These are phyloP conservation scores for Cordyceps sp. DNA, from an alignment of 2,329 filamentous ascomycete species.

Conservation along the genomic window DNA sequence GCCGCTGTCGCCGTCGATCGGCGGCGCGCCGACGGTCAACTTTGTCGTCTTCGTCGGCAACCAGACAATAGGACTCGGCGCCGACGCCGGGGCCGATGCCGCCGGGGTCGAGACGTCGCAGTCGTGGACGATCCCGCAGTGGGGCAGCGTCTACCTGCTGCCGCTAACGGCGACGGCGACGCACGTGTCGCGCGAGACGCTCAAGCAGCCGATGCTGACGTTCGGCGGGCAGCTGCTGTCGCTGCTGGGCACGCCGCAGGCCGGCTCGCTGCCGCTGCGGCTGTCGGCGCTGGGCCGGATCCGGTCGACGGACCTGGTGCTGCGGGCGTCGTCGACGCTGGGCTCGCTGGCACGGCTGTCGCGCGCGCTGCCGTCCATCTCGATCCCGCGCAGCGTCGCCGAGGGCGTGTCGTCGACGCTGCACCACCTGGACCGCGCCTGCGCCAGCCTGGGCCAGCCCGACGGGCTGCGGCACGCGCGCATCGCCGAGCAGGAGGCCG, in stretches of 20 bases:
- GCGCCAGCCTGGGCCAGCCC: slow-evolving; percentile 46
- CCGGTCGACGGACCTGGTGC: slow-evolving; percentile 66
- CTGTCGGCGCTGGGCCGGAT: slow-evolving; percentile 76
- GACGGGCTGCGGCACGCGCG: slow-evolving; percentile 66
- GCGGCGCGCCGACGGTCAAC: slow-evolving; percentile 83
- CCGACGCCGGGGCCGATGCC: slow-evolving; percentile 15
- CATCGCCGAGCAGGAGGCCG: slow-evolving; percentile 74
- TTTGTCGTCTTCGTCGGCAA: slow-evolving; percentile 85
- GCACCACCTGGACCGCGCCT: slow-evolving; percentile 59
- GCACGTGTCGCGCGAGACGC: slow-evolving; percentile 44
- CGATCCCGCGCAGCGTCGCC: slow-evolving; percentile 75
- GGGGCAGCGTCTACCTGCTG: slow-evolving; percentile 59
- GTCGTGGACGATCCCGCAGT: slow-evolving; percentile 88
- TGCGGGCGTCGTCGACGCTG: slow-evolving; percentile 82
- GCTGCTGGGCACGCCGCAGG: slow-evolving; percentile 68
- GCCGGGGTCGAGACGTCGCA: slow-evolving; percentile 32
- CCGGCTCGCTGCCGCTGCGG: slow-evolving; percentile 69
- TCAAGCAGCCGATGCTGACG: slow-evolving; percentile 69
- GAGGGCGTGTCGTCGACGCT: slow-evolving; percentile 72
- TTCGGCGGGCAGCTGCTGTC: slow-evolving; percentile 85
- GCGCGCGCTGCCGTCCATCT: slow-evolving; percentile 70
- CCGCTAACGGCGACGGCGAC: slow-evolving; percentile 21
- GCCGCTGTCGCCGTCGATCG: slow-evolving; percentile 89
- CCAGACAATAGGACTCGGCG: slow-evolving; percentile 43
- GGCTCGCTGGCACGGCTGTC: slow-evolving; percentile 83